Evolutionary conservation across 768 basidiomycete genomes (phyloP).

Genomic region (Termitomyces sp.): DNA sequence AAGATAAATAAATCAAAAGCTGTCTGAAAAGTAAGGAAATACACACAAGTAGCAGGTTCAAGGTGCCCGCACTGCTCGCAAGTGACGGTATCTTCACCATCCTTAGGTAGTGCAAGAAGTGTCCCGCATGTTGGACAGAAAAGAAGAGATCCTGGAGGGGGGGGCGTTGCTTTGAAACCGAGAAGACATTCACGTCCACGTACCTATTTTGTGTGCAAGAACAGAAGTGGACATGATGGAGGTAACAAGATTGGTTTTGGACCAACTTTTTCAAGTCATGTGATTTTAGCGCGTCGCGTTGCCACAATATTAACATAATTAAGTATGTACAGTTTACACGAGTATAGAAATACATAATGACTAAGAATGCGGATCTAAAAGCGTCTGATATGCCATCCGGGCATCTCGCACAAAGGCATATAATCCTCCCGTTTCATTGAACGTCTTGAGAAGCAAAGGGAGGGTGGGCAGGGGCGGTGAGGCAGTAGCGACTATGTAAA

Average conservation of each 20-base stretch:
- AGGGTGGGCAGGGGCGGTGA: slow-evolving; percentile 66
- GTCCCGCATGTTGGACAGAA: slow-evolving; percentile 96
- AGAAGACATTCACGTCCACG: background rate
- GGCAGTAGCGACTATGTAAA: slow-evolving; percentile 69
- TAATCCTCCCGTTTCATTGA: slow-evolving; percentile 68
- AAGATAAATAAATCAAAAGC: background rate
- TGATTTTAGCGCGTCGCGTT: background rate
- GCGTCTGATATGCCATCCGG: slow-evolving; percentile 45
- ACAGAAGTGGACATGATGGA: background rate
- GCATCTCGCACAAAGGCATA: slow-evolving; percentile 66
- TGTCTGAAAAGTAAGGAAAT: slow-evolving; percentile 14
- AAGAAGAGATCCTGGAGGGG: slow-evolving; percentile 68
- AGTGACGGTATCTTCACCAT: slow-evolving; percentile 62
- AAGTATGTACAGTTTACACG: no score
- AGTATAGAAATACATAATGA: background rate
- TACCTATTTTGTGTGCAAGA: slow-evolving; percentile 12
- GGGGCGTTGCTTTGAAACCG: no score
- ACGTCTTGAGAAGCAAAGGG: slow-evolving; percentile 59
- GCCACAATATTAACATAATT: background rate
- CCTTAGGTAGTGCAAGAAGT: slow-evolving; percentile 74
- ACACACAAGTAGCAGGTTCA: slow-evolving; percentile 85
- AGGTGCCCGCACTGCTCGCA: slow-evolving; percentile 88
- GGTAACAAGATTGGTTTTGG: background rate
- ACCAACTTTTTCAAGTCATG: slow-evolving; percentile 2
- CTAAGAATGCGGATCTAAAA: slow-evolving; percentile 9